Evolutionary conservation across 495 filamentous ascomycete species (phyloP).

Genomic region (Aspergillus diversus): DNA sequence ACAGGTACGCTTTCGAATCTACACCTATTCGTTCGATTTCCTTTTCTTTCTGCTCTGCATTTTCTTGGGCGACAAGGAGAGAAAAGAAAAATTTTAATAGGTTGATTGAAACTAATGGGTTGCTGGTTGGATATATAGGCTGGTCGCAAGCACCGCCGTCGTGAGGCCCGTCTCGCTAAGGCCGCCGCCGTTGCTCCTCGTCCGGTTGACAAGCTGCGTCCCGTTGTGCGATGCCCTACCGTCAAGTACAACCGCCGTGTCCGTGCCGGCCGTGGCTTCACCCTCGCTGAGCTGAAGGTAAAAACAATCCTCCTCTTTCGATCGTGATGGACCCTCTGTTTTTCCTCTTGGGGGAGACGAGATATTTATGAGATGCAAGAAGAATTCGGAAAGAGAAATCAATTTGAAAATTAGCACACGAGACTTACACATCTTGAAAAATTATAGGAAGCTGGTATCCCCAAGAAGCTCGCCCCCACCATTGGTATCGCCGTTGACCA

Average conservation of each 20-base stretch:
- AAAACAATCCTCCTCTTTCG: conserved; percentile 9
- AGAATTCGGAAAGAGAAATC: conserved; percentile 7
- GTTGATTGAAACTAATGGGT: conserved; percentile 24
- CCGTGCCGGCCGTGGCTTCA: conserved; percentile 95
- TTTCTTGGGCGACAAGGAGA: not conserved
- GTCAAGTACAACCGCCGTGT: conserved; percentile 99
- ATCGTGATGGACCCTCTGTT: not conserved
- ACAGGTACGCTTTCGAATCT: conserved; percentile 70
- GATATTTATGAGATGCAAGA: conserved; percentile 11
- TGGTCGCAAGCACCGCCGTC: conserved; percentile 88
- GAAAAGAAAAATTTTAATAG: conserved; percentile 22
- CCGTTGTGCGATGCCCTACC: conserved; percentile 90
- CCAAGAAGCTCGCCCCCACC: conserved; percentile 89
- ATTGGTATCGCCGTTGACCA: conserved; percentile 96
- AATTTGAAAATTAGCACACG: not conserved
- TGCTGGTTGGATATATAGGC: conserved; percentile 59
- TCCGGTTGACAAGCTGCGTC: conserved; percentile 94
- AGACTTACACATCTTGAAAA: conserved; percentile 10
- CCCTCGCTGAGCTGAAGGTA: conserved; percentile 97
- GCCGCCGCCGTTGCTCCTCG: conserved; percentile 92
- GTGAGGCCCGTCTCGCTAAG: conserved; percentile 87
- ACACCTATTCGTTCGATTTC: conserved; percentile 20
- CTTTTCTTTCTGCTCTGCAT: too few species aligned
- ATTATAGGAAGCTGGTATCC: conserved; percentile 86
- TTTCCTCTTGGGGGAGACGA: not conserved